Percentiles rank a stretch among this genome's conserved stretches.
Conservation (phyloP, 2,329 filamentous ascomycete genomes). For the Blastomyces gilchristii region DNA sequence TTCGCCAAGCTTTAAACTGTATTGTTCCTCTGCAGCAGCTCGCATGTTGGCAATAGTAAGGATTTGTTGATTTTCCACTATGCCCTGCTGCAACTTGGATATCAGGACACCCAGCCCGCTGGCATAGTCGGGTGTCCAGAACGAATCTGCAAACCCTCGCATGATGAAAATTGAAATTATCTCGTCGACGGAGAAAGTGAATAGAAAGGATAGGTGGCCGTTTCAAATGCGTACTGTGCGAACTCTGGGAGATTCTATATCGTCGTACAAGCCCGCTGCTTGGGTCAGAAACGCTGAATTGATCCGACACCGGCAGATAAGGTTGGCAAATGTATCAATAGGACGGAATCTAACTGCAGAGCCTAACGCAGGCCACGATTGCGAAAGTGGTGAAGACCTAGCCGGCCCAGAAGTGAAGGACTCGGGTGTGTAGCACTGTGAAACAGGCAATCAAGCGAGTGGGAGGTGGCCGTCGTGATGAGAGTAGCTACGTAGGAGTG, state of each 20-base stretch:
- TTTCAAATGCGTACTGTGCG: background rate
- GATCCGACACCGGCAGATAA: background rate
- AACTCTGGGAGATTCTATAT: background rate
- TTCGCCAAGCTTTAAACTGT: slow-evolving; percentile 67
- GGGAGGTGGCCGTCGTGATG: background rate
- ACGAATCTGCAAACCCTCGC: slow-evolving; percentile 87
- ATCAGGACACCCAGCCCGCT: slow-evolving; percentile 92
- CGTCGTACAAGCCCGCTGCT: background rate
- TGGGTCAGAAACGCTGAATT: background rate
- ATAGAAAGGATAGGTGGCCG: background rate
- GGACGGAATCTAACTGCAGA: background rate
- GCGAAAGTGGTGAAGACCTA: background rate
- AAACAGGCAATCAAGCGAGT: background rate
- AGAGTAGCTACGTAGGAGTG: background rate
- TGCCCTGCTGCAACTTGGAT: slow-evolving; percentile 90
- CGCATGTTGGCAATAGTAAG: slow-evolving; percentile 85
- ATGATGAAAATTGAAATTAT: slow-evolving; percentile 41
- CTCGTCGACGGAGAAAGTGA: background rate
- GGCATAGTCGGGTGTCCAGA: slow-evolving; percentile 97
- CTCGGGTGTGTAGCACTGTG: background rate
- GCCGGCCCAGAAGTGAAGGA: background rate
- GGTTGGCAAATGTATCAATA: background rate
- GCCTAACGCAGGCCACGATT: background rate
- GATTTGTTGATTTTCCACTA: slow-evolving; percentile 89
- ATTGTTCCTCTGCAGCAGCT: slow-evolving; percentile 87